phyloP scores from a whole-genome alignment of 441 rosid genomes.

The Lagerstroemia fauriei region DNA sequence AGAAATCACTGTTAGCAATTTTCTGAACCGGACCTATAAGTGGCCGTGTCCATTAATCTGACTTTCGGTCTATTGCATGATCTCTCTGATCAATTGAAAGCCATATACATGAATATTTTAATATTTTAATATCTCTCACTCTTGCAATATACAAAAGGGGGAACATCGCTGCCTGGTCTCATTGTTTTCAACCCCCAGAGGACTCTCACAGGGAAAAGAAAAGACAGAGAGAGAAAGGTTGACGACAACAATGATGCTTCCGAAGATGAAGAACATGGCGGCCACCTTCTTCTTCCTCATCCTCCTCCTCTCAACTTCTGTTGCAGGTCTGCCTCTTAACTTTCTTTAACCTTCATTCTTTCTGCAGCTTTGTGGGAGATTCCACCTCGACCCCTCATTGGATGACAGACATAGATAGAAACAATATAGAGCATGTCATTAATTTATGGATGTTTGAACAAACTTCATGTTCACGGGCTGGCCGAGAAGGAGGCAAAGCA shows the following conservation, averaged over 20 bases:
- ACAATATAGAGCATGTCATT: no score
- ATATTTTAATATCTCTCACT: neutral
- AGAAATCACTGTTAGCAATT: no score
- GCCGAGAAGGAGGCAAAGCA: neutral
- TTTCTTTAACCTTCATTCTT: neutral
- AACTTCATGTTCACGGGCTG: neutral
- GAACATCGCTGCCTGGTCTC: neutral
- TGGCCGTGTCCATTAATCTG: no score
- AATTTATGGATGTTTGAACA: neutral
- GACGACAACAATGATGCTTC: neutral
- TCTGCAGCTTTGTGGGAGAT: slow-evolving; percentile 3
- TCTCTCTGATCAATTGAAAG: neutral
- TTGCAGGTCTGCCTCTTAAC: slow-evolving; percentile 46
- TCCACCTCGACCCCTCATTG: neutral
- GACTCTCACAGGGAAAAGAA: slow-evolving; percentile 3
- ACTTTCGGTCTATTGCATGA: no score
- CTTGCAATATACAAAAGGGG: neutral
- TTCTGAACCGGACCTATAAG: no score
- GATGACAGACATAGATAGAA: neutral
- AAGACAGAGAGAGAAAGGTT: slow-evolving; percentile 3
- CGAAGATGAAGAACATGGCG: slow-evolving; percentile 18
- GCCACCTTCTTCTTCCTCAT: slow-evolving; percentile 51
- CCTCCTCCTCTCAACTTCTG: slow-evolving; percentile 49
- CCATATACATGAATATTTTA: neutral
- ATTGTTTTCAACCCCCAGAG: neutral